Conservation (phyloP, 768 basidiomycete genomes). For the Pisolithus microcarpus region DNA sequence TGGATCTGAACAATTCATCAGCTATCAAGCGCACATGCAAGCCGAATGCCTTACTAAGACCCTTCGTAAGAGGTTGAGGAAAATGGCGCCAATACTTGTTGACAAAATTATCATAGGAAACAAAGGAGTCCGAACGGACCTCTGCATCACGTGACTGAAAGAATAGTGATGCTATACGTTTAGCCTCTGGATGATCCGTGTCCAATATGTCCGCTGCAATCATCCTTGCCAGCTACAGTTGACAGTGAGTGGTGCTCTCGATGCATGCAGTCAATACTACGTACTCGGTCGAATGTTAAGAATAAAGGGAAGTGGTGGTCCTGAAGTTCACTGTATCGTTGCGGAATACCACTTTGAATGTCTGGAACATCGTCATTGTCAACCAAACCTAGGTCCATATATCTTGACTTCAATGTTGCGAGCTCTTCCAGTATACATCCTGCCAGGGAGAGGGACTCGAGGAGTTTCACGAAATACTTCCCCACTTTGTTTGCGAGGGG, state of each 20-base stretch:
- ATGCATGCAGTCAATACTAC: neutral
- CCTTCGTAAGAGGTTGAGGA: constrained; percentile 24
- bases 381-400: constrained; percentile 18
- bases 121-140: no score
- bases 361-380: constrained; percentile 34
- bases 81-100: constrained; percentile 50
- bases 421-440: constrained; percentile 35
- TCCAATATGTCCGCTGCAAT: constrained; percentile 18
- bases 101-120: constrained; percentile 41
- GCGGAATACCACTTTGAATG: constrained; percentile 29
- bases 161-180: neutral
- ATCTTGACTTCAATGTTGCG: constrained; percentile 15
- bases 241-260: neutral
- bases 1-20: constrained; percentile 37
- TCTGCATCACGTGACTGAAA: no score
- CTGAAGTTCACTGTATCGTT: constrained; percentile 45
- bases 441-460: constrained; percentile 36
- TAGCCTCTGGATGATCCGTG: neutral
- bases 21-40: neutral
- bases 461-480: constrained; percentile 42
- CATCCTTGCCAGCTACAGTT: constrained; percentile 18
- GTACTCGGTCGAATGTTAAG: no score
- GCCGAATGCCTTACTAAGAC: constrained; percentile 4
- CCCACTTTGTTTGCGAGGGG: no score
- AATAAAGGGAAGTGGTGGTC: constrained; percentile 67